Evolutionary conservation across 108 stramenopile genomes (phyloP).

Genomic region (Thalassiosira profunda): DNA sequence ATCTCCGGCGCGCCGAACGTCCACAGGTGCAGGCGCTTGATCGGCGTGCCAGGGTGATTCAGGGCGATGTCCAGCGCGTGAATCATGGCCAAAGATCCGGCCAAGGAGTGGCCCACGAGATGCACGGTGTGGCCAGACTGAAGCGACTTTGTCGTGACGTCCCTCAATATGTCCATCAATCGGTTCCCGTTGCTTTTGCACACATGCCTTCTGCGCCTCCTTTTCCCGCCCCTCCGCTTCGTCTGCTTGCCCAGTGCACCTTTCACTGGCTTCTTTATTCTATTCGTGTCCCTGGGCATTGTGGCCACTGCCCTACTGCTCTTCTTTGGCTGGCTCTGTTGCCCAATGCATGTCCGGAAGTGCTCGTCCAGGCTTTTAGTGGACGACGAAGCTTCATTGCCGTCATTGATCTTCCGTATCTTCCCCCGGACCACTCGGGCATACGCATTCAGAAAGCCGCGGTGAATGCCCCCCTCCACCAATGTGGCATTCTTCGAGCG

Average conservation of each 20-base stretch:
- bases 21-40: constrained; percentile 31
- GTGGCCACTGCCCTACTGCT: not conserved
- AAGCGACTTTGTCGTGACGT: constrained; percentile 31
- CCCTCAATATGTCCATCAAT: constrained; percentile 33
- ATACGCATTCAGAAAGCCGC: constrained; percentile 67
- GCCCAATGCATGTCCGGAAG: constrained; percentile 23
- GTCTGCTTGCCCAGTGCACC: not conserved
- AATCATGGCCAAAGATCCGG: constrained; percentile 46
- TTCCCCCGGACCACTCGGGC: constrained; percentile 50
- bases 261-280: too few relatives aligned
- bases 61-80: constrained; percentile 47
- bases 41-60: constrained; percentile 31
- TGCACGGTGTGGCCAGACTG: constrained; percentile 41
- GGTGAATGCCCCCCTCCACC: constrained; percentile 52
- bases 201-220: not conserved
- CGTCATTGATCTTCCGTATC: constrained; percentile 25
- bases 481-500: not conserved
- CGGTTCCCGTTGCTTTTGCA: constrained; percentile 12
- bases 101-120: constrained; percentile 55
- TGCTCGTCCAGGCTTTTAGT: constrained; percentile 6
- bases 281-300: too few relatives aligned
- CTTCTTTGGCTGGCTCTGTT: not conserved
- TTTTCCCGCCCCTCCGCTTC: not conserved
- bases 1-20: constrained; percentile 67
- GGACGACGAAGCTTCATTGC: not conserved